Base-by-base conservation (phyloP, 2,329 filamentous ascomycete genomes). In the Penicillium oxalicum region DNA sequence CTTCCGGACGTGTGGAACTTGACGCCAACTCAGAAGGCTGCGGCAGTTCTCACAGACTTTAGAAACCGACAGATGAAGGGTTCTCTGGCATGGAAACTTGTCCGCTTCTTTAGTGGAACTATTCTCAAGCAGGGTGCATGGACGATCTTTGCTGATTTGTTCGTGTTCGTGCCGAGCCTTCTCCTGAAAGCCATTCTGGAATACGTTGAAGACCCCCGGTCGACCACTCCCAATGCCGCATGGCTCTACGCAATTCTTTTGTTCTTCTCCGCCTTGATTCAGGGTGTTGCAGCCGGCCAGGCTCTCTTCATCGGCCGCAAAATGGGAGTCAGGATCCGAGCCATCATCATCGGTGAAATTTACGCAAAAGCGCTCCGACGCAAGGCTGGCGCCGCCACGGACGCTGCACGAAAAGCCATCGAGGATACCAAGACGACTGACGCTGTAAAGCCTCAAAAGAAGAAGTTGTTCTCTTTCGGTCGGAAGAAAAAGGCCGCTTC, bases 211-310 rank as follows among this genome's bases (percentile, higher is more conserved):
- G 76, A 86, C 47, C 90, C 91, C 1, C 77, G 81, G 0, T 74
- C 77, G 3, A 86, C 86, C 0, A 91, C 93, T 0, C 72, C 79
- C 43, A 97, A 93, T 65, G 90, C 95, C 13, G 84, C 95, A 24
- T 98, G 93, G 93, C 82, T 98, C 44, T 95, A 91, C 61, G 93
- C 97, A 40, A 89, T 95, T 40, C 77, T 95, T 2, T 80, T 98
- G 6, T 91, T 95, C 36, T 77, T 90, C 36, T 86, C 91, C 6
- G 90, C 93, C 50, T 78, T 87, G 36, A 73, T 93, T 25, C 87
- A 90, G 50, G 93, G 91, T 4, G 76, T 95, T 24, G 84, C 84
- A 29, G 89, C 93, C 68, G 88, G 87, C 18, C 87, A 93, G 67
- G 88, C 89, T 7, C 77, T 98, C 0, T 98, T 88, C 87, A 86